Evolutionary conservation across 257 asterid genomes (phyloP).

Genomic region (Solanum sejunctum): DNA sequence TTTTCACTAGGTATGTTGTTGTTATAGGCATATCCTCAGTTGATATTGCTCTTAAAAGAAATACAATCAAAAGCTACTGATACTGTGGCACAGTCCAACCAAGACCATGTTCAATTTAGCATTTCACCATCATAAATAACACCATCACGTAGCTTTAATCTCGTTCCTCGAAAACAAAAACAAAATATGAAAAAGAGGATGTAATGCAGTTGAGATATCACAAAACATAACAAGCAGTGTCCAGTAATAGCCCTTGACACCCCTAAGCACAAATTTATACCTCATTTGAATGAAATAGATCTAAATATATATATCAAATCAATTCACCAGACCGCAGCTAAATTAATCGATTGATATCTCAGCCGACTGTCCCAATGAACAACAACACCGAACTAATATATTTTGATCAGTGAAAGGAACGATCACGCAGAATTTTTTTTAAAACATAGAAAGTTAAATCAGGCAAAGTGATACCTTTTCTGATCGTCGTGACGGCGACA

Average conservation of each 20-base stretch:
- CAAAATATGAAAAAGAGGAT: background rate
- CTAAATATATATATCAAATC: background rate
- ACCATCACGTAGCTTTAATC: background rate
- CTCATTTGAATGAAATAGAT: background rate
- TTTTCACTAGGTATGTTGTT: too few species aligned
- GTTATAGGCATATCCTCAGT: background rate
- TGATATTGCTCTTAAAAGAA: background rate
- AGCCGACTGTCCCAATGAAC: background rate
- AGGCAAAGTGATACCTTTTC: slow-evolving; percentile 37
- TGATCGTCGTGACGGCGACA: slow-evolving; percentile 98
- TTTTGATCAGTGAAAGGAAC: background rate
- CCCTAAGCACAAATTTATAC: background rate
- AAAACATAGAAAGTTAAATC: background rate
- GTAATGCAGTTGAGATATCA: background rate
- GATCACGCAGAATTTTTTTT: background rate
- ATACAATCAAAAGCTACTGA: background rate
- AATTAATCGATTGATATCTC: background rate
- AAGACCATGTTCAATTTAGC: background rate
- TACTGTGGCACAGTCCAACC: background rate
- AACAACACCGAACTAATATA: background rate
- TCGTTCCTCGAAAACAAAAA: background rate
- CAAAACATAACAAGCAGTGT: background rate
- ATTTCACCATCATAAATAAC: background rate
- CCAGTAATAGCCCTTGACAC: background rate
- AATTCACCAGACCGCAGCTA: background rate